Base-by-base conservation (phyloP, 495 filamentous ascomycete species). In the Talaromyces nanjingensis region DNA sequence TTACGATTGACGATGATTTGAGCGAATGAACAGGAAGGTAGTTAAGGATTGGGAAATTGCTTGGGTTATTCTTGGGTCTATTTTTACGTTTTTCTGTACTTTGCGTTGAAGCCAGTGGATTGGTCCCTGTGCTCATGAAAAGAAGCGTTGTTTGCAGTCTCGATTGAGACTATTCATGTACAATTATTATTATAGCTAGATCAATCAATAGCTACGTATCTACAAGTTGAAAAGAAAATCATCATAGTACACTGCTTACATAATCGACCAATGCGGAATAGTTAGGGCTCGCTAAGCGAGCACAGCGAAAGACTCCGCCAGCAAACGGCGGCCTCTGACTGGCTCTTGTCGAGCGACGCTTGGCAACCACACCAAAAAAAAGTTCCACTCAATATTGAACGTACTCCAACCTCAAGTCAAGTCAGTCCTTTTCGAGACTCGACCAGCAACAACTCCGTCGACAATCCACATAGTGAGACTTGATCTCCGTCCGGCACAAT, bases 401-500 rank as follows among this genome's bases (percentile, higher is more conserved):
- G 63, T 63, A 65, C 27, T 31, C 42, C 47, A 56, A 52, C 39
- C 27, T 29, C 53, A 42, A 42, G 37, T 42, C 53, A 56, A 52
- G 52, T 45, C 68, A 66, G 67, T 70, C 69, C 69, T 72, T 56
- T 73, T 75, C 76, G 76, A 78, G 73, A 77, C 77, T 64, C 34
- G 77, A 79, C 78, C 79, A 81, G 79, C 78, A 81, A 74, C 76
- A 77, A 75, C 74, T 14, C 53, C 59, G 52, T 66, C 67, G 74
- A 74, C 73, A 69, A 72, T 71, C 72, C 72, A 72, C 74, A 74
- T 77, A 78, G 81, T 72, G 73, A 75, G 73, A 70, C 77, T 81
- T 85, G 83, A 84, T 85, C 82, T 78, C 82, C 82, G 80, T 79
- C 81, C 78, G 80, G 78, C 84, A 86, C 76, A 80, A 87, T 87